phyloP scores from a whole-genome alignment of 1,284 basidiomycete species.

The Tylopilus orsonianus region DNA sequence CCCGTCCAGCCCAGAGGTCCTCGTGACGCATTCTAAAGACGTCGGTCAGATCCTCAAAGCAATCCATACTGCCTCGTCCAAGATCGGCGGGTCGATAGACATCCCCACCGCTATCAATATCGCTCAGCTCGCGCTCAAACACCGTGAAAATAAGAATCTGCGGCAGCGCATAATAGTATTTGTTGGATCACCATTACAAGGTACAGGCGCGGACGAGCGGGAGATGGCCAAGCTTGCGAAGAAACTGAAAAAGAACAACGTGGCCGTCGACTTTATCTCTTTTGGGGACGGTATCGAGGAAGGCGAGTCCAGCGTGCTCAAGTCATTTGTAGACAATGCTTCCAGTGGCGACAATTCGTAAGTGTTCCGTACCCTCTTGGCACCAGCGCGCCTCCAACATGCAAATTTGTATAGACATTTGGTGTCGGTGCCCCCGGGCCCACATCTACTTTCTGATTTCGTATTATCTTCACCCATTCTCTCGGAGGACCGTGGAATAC shows the following conservation, averaged over 20 bases:
- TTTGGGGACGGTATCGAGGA: slow-evolving; percentile 77
- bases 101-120: slow-evolving; percentile 90
- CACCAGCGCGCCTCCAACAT: slow-evolving; percentile 4
- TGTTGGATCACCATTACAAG: slow-evolving; percentile 82
- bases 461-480: slow-evolving; percentile 84
- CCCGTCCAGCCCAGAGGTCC: slow-evolving; percentile 78
- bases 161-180: slow-evolving; percentile 95
- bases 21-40: slow-evolving; percentile 95
- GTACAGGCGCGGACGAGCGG: slow-evolving; percentile 68
- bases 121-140: slow-evolving; percentile 95
- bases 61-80: slow-evolving; percentile 66
- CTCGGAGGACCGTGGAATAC: slow-evolving; percentile 74
- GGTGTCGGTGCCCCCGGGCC: slow-evolving; percentile 76
- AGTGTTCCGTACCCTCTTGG: slow-evolving; percentile 30
- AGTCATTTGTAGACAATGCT: slow-evolving; percentile 76
- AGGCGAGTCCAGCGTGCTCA: slow-evolving; percentile 62
- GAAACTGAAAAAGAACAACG: slow-evolving; percentile 99
- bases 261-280: slow-evolving; percentile 89
- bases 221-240: slow-evolving; percentile 87
- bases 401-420: slow-evolving; percentile 63
- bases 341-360: slow-evolving; percentile 83
- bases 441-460: slow-evolving; percentile 81
- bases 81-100: slow-evolving; percentile 80
- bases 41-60: slow-evolving; percentile 88
- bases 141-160: slow-evolving; percentile 97